Conservation (phyloP, 2,329 filamentous ascomycete genomes). For the Penicillium polonicum region DNA sequence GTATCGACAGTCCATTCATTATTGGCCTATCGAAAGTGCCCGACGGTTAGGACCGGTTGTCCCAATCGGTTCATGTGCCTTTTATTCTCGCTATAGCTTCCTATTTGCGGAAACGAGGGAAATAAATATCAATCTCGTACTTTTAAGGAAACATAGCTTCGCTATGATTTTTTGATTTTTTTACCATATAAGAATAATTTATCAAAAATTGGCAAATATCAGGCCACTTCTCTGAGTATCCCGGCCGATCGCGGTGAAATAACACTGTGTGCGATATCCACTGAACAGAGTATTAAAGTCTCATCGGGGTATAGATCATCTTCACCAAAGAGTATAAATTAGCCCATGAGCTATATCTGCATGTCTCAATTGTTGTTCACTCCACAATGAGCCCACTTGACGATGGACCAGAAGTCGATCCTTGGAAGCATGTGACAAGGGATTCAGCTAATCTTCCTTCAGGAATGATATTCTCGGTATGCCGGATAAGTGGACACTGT, state of each 20-base stretch:
- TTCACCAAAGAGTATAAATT: background rate
- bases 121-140: background rate
- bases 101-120: background rate
- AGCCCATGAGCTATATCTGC: background rate
- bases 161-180: background rate
- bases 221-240: background rate
- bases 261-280: background rate
- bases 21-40: background rate
- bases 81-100: background rate
- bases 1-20: background rate
- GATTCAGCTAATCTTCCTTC: background rate
- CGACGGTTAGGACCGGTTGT: slow-evolving; percentile 12
- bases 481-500: background rate
- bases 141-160: background rate
- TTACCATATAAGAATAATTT: background rate
- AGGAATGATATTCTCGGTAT: background rate
- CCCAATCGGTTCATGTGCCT: background rate
- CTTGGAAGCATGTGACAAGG: background rate
- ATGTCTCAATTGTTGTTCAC: background rate
- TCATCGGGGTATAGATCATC: background rate
- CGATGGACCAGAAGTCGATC: background rate
- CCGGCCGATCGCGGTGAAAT: background rate
- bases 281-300: background rate
- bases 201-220: background rate
- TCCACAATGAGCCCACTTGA: background rate